Evolutionary conservation across 2,329 filamentous ascomycete species (phyloP), one percentile per base, ranked within the genome.

Genomic region (Verticillium tricorpus): DNA sequence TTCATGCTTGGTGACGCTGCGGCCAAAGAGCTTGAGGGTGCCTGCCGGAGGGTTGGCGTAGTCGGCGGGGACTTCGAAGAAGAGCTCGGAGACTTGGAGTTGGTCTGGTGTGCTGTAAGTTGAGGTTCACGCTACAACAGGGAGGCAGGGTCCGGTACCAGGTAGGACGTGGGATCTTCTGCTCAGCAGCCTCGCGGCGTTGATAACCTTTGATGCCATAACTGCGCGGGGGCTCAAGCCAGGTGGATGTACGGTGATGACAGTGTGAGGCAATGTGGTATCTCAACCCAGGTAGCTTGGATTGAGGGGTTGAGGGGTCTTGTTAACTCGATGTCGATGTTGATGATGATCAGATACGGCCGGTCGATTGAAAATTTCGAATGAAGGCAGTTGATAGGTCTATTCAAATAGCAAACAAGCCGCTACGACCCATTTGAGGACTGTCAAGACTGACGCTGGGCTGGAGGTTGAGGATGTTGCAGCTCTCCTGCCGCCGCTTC

Each of bases 51-150:
- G 86, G 60, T 87, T 83, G 64, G 77, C 76, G 74, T 96, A 90
- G 77, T 96, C 90, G 64, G 91, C 82, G 3, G 93, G 93, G 12
- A 97, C 93, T 67, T 92, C 84, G 75, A 97, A 97, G 79, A 92
- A 90, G 69, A 94, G 83, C 73, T 97, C 93, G 2, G 90, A 90
- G 64, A 96, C 84, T 63, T 85, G 81, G 56, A 96, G 81, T 71
- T 88, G 89, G 57, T 92, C 92, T 92, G 60, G 31, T 1, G 7
- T 2, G 54, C 6, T 50, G 40, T 50, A 9, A 50, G 40, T 22
- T 11, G 5, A n/a, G 40, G 19, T 22, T 11, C 9, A n/a, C 7
- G 40, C 5, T 25, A 8, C 9, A 25, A 25, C 6, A 25, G 40
- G 40, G n/a, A 3, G n/a, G 19, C 19, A 12, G 40, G n/a, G 9